Percentiles rank a stretch among this genome's conserved stretches.
These are phyloP conservation scores for Setaria viridis DNA, from an alignment of 202 grass and related monocot genomes.

Conservation along the genomic window DNA sequence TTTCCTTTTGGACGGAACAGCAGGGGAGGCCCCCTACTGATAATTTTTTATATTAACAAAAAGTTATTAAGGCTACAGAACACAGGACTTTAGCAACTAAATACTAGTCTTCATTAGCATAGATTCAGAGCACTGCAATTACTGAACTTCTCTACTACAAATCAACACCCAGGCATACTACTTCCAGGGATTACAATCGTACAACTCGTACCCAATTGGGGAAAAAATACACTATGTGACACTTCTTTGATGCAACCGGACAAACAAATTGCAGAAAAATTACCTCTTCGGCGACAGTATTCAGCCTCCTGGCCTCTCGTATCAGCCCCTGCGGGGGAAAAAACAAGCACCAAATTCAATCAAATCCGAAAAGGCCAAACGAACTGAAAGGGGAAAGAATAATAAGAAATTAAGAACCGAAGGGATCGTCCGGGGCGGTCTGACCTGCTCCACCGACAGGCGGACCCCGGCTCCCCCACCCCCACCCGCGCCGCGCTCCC, in stretches of 20 bases:
- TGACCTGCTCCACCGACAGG: conserved; percentile 40
- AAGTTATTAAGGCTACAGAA: neutral
- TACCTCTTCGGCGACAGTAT: conserved; percentile 44
- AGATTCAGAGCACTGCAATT: neutral
- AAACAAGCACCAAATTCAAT: neutral
- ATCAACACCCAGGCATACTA: neutral
- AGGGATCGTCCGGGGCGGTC: neutral
- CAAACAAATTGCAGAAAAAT: neutral
- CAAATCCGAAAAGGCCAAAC: neutral
- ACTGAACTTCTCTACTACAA: neutral
- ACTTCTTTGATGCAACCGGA: neutral
- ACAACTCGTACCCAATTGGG: neutral
- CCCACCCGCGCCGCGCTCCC: neutral
- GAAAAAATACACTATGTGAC: neutral
- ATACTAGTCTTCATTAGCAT: neutral
- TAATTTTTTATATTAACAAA: too few species aligned
- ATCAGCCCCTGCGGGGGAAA: neutral
- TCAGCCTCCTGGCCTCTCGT: conserved; percentile 13
- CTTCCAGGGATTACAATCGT: neutral
- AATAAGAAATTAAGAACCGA: neutral
- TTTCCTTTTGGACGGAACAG: too few species aligned
- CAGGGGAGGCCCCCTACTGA: too few species aligned
- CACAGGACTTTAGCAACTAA: neutral
- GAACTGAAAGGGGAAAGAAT: neutral
- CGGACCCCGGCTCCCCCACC: neutral